These are phyloP conservation scores for Nematocida homosporus DNA, from an alignment of 371 early-diverging fungal species.

Conservation along the genomic window DNA sequence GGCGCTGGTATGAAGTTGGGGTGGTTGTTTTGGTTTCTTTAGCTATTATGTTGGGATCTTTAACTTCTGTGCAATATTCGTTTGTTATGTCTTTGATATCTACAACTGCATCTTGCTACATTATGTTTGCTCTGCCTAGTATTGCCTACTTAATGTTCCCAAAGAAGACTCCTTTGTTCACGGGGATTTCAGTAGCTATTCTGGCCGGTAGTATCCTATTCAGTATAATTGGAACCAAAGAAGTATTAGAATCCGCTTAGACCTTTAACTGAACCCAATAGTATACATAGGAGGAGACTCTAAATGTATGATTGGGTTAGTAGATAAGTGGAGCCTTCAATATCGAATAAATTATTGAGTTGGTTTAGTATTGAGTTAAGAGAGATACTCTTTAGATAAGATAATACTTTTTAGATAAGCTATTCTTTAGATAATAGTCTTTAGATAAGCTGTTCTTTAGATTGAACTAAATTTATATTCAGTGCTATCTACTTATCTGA, in stretches of 20 bases:
- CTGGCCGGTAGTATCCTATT: background rate
- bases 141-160: conserved; percentile 25
- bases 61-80: background rate
- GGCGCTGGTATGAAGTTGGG: conserved; percentile 9
- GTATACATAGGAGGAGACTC: background rate
- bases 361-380: no score
- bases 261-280: background rate
- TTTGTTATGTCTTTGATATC: conserved; percentile 45
- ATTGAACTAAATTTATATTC: no score
- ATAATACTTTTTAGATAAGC: no score
- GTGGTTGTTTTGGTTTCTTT: background rate
- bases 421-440: no score
- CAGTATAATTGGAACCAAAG: conserved; percentile 6
- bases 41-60: conserved; percentile 20
- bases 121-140: conserved; percentile 41
- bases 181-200: conserved; percentile 9
- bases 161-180: conserved; percentile 26
- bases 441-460: no score
- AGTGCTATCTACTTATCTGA: no score
- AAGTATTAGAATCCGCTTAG: background rate
- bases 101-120: conserved; percentile 46
- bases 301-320: background rate
- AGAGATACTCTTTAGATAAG: no score
- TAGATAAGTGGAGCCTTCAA: background rate
- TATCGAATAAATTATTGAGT: no score